Percentiles rank a stretch among this genome's conserved stretches.
These are phyloP conservation scores for Trichosporon coremiiforme DNA, from an alignment of 1,284 basidiomycete species.

Conservation along the genomic window DNA sequence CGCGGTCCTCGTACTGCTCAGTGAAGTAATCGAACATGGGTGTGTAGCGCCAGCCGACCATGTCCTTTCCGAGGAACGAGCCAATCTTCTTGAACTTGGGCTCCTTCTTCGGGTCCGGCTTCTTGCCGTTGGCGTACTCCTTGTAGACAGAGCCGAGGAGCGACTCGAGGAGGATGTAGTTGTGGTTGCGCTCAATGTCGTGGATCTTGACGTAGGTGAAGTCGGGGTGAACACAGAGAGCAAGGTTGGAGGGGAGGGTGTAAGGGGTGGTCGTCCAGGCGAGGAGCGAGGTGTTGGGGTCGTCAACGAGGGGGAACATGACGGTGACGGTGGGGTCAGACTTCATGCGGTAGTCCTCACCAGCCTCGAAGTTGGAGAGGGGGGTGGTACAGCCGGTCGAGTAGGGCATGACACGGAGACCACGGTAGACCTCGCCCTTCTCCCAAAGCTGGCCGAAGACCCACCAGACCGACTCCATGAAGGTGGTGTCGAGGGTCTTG, in stretches of 20 bases:
- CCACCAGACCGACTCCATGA: slow-evolving; percentile 99
- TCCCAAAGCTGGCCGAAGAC: slow-evolving; percentile 93
- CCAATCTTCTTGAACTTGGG: slow-evolving; percentile 92
- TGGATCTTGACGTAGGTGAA: slow-evolving; percentile 97
- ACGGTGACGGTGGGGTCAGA: slow-evolving; percentile 95
- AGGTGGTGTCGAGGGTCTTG: slow-evolving; percentile 90
- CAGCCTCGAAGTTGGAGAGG: slow-evolving; percentile 97
- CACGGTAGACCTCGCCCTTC: slow-evolving; percentile 92
- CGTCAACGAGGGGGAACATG: slow-evolving; percentile 88
- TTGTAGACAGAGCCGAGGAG: slow-evolving; percentile 91
- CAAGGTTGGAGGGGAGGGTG: slow-evolving; percentile 96
- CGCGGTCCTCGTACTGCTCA: slow-evolving; percentile 88
- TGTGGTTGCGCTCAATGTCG: slow-evolving; percentile 82
- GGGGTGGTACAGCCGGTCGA: slow-evolving; percentile 96
- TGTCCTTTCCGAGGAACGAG: slow-evolving; percentile 82
- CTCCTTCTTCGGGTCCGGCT: slow-evolving; percentile 67
- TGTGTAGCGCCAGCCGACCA: slow-evolving; percentile 96
- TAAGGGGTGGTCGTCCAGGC: slow-evolving; percentile 99
- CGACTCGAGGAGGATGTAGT: slow-evolving; percentile 90
- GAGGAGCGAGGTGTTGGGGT: slow-evolving; percentile 84
- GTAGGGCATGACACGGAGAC: slow-evolving; percentile 96
- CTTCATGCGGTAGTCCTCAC: slow-evolving; percentile 88
- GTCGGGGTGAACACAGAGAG: slow-evolving; percentile 92
- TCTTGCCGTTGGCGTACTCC: slow-evolving; percentile 65
- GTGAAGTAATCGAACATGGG: slow-evolving; percentile 96